Evolutionary conservation across 1,284 basidiomycete species (phyloP).

Genomic region (Malassezia nana): DNA sequence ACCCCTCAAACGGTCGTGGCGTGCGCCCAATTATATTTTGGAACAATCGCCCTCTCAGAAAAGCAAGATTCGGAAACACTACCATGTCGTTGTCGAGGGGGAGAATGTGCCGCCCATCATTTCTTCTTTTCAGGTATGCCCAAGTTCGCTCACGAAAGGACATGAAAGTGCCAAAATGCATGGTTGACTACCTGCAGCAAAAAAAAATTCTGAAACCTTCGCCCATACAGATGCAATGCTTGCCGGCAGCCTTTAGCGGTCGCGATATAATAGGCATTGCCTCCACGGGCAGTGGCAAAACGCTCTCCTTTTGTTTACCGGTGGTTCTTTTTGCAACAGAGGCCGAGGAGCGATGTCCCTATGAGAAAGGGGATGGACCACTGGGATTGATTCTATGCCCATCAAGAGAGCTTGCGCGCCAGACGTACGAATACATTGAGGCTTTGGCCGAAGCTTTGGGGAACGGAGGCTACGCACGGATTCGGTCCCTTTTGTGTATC

Average conservation of each 20-base stretch:
- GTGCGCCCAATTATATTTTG: conserved; percentile 71
- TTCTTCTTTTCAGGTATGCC: conserved; percentile 67
- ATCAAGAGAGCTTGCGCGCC: conserved; percentile 50
- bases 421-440: conserved; percentile 88
- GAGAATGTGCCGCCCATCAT: conserved; percentile 88
- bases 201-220: conserved; percentile 72
- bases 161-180: conserved; percentile 86
- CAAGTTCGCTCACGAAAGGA: conserved; percentile 52
- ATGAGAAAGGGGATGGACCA: conserved; percentile 84
- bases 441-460: conserved; percentile 72
- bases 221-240: conserved; percentile 92
- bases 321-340: conserved; percentile 61
- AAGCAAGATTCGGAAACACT: conserved; percentile 68
- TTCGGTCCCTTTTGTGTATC: conserved; percentile 70
- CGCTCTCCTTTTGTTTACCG: conserved; percentile 50
- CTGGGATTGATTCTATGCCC: conserved; percentile 81
- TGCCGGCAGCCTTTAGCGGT: conserved; percentile 65
- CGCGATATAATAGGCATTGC: conserved; percentile 53
- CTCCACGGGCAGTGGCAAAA: conserved; percentile 52
- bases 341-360: conserved; percentile 80
- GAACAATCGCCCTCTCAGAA: conserved; percentile 62
- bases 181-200: conserved; percentile 72
- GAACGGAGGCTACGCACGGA: conserved; percentile 71
- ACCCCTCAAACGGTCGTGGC: conserved; percentile 78
- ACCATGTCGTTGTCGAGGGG: conserved; percentile 85